Base-by-base conservation (phyloP, 2,329 filamentous ascomycete genomes). In the Gaeumannomyces sp. region DNA sequence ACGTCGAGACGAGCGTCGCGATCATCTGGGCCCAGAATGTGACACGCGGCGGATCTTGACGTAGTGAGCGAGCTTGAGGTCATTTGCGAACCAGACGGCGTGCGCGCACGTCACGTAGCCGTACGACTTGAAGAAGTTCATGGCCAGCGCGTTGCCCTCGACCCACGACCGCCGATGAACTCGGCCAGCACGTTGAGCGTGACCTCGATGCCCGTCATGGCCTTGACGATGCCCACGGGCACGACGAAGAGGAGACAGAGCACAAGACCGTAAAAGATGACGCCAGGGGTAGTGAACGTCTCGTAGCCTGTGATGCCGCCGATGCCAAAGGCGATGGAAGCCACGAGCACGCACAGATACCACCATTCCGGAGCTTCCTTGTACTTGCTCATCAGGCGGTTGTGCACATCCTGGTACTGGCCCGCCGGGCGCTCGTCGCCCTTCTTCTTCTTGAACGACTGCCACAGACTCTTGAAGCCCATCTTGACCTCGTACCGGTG, bases 281-380 rank as follows among this genome's bases (percentile, higher is more conserved):
- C 81, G 1, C 78, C 80, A 0, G 80, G 78, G 0, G 79, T 78
- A 0, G 83, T 84, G 66, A 83, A 77, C 0, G 82, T 85, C 16
- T 81, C 76, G 77, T 78, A 83, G 3, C 74, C 76, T 2, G 77
- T 76, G 50, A 85, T 78, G 25, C 78, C 82, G 1, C 75, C 79
- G 60, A 82, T 72, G 22, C 81, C 81, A 14, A 80, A 74, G 3
- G 74, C 78, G 62, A 84, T 75, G 38, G 82, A 79, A 1, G 77
- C 65, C 27, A 77, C 71, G 1, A 83, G 74, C 56, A 77, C 75
- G 6, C 76, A 63, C 33, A 79, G 67, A 66, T 83, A 85, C 83
- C 83, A 85, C 82, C 82, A 85, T 64, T 83, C 81, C 0, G 83
- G 82, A 0, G 81, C 78, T 68, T 82, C 80, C 4, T 73, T 74